Base-by-base conservation (phyloP, 768 basidiomycete genomes). In the Mycena rosella region DNA sequence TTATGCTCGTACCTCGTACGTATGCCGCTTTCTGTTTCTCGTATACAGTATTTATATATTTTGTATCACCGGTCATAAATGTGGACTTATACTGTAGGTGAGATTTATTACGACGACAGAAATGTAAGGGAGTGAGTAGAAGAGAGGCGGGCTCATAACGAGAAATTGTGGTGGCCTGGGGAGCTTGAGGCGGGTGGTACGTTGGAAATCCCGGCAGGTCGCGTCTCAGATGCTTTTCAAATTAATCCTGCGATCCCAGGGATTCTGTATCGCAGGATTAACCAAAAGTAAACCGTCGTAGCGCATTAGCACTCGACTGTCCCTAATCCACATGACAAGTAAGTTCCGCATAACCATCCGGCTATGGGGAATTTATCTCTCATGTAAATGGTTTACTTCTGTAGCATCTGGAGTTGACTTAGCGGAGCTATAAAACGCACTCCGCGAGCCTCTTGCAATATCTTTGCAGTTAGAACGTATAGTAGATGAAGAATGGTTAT, bases 351-450 rank as follows among this genome's bases (percentile, higher is more conserved):
- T 17, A 17, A 30, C 32, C 22, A 53, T 7, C 9, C 10, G 20
- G 8, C 30, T 40, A 3, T 40, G 38, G 38, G 6, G 54, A 26
- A 32, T 10, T 57, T 11, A 57, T 5, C 26, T 38, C 17, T 30
- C 42, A 44, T 27, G 55, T 57, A 42, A 44, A 30, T 42, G 38
- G 55, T 29, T 57, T 57, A 44, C 15, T 57, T 44, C 42, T 29
- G 9, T 42, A 8, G 55, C 34, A 57, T 42, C 13, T 22, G 38
- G 40, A n/a, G 8, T 26, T 3, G n/a, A 30, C 38, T n/a, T 10
- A 4, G 40, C 52, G 40, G 9, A 3, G 47, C n/a, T 29, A 14
- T 14, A 17, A 38, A 38, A 38, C 14, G 38, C 14, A 34, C 11
- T 11, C 38, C 15, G 3, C 7, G 14, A 38, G 8, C 7, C 22